A percentile compares a stretch with the other conserved stretches of the same genome.
phyloP scores from a whole-genome alignment of 225 moss, liverwort and hornwort genomes.

The Thuidium tamariscinum region DNA sequence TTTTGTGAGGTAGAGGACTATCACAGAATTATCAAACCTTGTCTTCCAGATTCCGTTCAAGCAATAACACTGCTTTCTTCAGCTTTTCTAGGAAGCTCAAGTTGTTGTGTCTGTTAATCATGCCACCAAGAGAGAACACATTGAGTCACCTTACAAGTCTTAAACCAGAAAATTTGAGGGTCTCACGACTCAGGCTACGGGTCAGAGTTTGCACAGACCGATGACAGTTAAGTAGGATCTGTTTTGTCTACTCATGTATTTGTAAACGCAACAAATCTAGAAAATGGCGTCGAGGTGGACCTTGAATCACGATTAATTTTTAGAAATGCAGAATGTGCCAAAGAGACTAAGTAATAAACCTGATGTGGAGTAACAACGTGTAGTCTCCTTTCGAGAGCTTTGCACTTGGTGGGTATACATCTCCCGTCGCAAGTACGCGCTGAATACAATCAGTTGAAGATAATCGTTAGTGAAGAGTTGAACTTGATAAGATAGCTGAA shows the following conservation, averaged over 20 bases:
- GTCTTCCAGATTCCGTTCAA: slow-evolving; percentile 80
- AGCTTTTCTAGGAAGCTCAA: slow-evolving; percentile 73
- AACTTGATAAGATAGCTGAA: not conserved
- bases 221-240: not conserved
- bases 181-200: not conserved
- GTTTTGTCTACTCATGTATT: not conserved
- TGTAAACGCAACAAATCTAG: not conserved
- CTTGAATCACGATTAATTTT: not conserved
- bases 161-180: not conserved
- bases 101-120: slow-evolving; percentile 73
- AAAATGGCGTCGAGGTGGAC: not conserved
- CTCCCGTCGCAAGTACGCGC: slow-evolving; percentile 76
- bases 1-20: not conserved
- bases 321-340: not conserved
- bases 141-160: not conserved
- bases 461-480: not conserved
- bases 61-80: slow-evolving; percentile 64
- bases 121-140: not conserved
- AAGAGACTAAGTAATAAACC: slow-evolving; percentile 17
- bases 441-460: slow-evolving; percentile 9
- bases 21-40: slow-evolving; percentile 46
- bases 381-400: slow-evolving; percentile 89
- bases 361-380: slow-evolving; percentile 61
- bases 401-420: slow-evolving; percentile 67
- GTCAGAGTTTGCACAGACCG: not conserved